Evolutionary conservation across 2,329 filamentous ascomycete genomes (phyloP).

Genomic region (Xylariaceae sp.): DNA sequence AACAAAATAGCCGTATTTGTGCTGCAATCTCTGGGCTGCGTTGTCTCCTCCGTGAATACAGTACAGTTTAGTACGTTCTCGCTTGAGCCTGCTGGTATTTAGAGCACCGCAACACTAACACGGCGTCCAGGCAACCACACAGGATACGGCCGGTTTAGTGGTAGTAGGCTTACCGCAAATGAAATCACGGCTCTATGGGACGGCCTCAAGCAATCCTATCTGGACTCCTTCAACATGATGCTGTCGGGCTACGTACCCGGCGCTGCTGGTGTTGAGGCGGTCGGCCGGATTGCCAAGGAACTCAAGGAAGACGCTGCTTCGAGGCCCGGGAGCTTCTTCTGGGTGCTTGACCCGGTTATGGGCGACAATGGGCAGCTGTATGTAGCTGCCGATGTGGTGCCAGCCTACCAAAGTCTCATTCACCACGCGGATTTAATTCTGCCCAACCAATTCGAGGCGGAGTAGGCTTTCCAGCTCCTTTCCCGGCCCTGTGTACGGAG

Average conservation of each 20-base stretch:
- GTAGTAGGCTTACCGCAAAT: conserved; percentile 71
- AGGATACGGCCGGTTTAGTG: conserved; percentile 83
- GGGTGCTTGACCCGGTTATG: conserved; percentile 98
- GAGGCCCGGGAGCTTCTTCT: conserved; percentile 75
- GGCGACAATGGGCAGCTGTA: conserved; percentile 91
- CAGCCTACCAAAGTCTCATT: conserved; percentile 77
- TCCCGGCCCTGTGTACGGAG: not conserved
- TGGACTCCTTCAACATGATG: conserved; percentile 90
- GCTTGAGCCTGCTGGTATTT: not conserved
- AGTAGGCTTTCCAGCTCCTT: conserved; percentile 51
- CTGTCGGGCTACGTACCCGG: conserved; percentile 92
- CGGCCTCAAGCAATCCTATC: conserved; percentile 74
- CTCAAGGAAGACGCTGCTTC: conserved; percentile 60
- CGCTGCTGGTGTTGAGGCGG: conserved; percentile 73
- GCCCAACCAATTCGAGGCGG: conserved; percentile 95
- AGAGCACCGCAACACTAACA: conserved; percentile 4
- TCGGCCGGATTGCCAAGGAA: conserved; percentile 78
- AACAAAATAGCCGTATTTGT: conserved; percentile 96
- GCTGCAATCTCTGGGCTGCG: conserved; percentile 87
- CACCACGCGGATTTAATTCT: conserved; percentile 82
- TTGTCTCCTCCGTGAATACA: conserved; percentile 90
- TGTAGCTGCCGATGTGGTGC: conserved; percentile 84
- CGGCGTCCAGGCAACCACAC: conserved; percentile 76
- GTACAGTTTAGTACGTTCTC: conserved; percentile 84
- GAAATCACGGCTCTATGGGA: conserved; percentile 82